Evolutionary conservation across 257 asterid genomes (phyloP).

Genomic region (Leptodermis oblonga): DNA sequence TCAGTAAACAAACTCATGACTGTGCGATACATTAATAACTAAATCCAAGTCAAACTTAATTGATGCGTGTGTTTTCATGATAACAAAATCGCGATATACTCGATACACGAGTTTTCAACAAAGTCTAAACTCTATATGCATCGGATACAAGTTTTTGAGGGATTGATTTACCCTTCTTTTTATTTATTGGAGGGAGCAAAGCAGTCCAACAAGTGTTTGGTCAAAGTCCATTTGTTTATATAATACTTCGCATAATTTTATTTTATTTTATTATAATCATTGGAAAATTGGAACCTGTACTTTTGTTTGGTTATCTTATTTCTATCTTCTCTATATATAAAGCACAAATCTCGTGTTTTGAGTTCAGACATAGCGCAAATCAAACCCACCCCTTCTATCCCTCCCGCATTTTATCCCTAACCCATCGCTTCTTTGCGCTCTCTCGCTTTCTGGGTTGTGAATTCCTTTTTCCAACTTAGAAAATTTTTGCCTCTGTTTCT

Average conservation of each 20-base stretch:
- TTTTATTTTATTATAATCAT: no score
- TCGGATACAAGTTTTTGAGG: no score
- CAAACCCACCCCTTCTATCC: not conserved
- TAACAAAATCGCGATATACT: no score
- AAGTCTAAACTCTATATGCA: no score
- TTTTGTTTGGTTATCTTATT: not conserved
- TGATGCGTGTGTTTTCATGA: no score
- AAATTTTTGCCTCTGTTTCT: not conserved
- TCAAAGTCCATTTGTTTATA: not conserved
- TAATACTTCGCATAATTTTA: no score
- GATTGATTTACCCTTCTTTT: no score
- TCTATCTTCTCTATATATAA: not conserved
- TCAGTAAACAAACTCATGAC: no score
- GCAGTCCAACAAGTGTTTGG: constrained; percentile 22
- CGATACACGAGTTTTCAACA: no score
- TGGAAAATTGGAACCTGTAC: not conserved
- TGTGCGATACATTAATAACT: no score
- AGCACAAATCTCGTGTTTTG: not conserved
- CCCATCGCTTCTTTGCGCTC: not conserved
- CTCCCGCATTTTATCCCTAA: not conserved
- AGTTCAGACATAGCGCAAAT: not conserved
- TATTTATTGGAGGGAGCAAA: not conserved
- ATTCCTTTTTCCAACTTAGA: not conserved
- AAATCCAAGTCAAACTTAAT: no score
- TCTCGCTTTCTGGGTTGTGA: not conserved